Conservation (phyloP, 164 flowering plant species). For the Dillenia suffruticosa region DNA sequence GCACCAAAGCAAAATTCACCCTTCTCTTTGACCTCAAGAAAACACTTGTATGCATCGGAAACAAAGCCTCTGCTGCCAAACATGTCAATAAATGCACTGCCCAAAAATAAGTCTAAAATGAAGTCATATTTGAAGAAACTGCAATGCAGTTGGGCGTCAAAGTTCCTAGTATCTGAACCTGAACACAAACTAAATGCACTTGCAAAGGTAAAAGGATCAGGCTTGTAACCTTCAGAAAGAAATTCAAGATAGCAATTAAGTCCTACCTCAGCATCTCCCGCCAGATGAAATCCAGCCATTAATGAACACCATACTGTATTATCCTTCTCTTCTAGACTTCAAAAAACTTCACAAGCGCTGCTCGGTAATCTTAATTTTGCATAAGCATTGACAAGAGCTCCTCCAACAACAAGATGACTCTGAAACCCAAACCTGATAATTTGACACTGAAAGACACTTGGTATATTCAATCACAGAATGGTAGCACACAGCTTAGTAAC, state of each 20-base stretch:
- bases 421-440: constrained; percentile 7
- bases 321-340: constrained; percentile 7
- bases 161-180: not conserved
- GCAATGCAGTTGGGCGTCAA: constrained; percentile 10
- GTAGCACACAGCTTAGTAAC: constrained; percentile 6
- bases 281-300: constrained; percentile 12
- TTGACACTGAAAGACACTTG: constrained; percentile 3
- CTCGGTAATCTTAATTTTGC: constrained; percentile 2
- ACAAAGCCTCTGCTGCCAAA: constrained; percentile 2
- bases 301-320: constrained; percentile 11
- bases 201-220: constrained; percentile 8
- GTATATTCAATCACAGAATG: not conserved
- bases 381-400: constrained; percentile 12
- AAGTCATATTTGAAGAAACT: constrained; percentile 9
- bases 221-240: constrained; percentile 9
- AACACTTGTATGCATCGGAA: constrained; percentile 5
- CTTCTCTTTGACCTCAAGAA: constrained; percentile 11
- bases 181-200: constrained; percentile 12
- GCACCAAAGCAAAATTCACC: constrained; percentile 13
- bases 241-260: constrained; percentile 2
- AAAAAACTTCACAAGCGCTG: constrained; percentile 7
- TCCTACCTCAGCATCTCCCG: constrained; percentile 4
- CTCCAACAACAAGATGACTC: constrained; percentile 6
- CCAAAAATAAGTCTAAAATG: constrained; percentile 7
- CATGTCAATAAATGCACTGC: constrained; percentile 10